phyloP scores from a whole-genome alignment of 1,284 basidiomycete species.

The Trametes hirsuta region DNA sequence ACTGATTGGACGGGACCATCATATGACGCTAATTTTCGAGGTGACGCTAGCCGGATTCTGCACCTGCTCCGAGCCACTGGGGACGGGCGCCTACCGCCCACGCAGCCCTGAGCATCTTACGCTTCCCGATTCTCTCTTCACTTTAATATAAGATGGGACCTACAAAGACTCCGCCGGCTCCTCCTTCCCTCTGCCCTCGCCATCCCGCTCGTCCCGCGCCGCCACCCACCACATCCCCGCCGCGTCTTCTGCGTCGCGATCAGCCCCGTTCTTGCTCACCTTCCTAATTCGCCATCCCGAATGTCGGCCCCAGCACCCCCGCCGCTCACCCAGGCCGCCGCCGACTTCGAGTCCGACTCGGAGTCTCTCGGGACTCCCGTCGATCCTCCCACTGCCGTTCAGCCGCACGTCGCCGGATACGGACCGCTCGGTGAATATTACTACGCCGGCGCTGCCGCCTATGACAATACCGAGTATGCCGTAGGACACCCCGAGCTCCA shows the following conservation, averaged over 20 bases:
- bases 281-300: conserved; percentile 23
- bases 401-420: conserved; percentile 21
- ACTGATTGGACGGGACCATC: conserved; percentile 20
- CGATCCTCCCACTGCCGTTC: conserved; percentile 18
- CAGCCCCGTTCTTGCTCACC: conserved; percentile 22
- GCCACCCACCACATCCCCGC: neutral
- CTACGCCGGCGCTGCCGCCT: neutral
- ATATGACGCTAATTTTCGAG: conserved; percentile 19
- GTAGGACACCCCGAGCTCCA: conserved; percentile 8
- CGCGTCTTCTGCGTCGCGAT: neutral
- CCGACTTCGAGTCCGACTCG: conserved; percentile 28
- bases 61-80: conserved; percentile 14
- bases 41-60: conserved; percentile 18
- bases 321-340: conserved; percentile 23
- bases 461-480: conserved; percentile 11
- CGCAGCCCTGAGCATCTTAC: conserved; percentile 25
- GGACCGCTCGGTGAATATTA: conserved; percentile 19
- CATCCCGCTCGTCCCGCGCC: conserved; percentile 6
- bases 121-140: conserved; percentile 19
- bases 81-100: conserved; percentile 2
- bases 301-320: conserved; percentile 23
- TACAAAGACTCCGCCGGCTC: conserved; percentile 20
- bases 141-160: conserved; percentile 26
- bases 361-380: conserved; percentile 29
- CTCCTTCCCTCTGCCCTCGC: conserved; percentile 16